These are phyloP conservation scores for Periconia sp. DNA, from an alignment of 2,329 filamentous ascomycete genomes.

Conservation along the genomic window DNA sequence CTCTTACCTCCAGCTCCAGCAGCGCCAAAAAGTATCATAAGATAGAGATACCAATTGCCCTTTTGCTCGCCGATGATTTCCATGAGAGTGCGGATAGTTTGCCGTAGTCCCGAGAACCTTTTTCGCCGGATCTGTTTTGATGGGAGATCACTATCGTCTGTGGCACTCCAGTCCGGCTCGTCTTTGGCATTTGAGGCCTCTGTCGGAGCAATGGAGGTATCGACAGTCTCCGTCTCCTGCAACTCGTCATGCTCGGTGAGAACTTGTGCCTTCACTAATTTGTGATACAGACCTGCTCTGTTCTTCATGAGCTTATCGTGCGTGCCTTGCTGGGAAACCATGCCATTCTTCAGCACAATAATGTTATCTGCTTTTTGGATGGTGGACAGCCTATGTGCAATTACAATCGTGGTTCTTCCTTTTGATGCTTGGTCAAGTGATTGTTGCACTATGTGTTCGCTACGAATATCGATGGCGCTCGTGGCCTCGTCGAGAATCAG, in stretches of 20 bases:
- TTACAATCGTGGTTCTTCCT: constrained; percentile 72
- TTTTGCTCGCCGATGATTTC: constrained; percentile 18
- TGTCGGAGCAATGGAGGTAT: too few species aligned
- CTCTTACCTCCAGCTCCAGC: constrained; percentile 23
- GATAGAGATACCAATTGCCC: constrained; percentile 14
- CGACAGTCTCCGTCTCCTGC: constrained; percentile 8
- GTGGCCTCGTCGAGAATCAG: constrained; percentile 42
- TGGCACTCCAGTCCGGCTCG: too few species aligned
- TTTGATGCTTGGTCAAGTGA: constrained; percentile 62
- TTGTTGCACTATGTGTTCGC: constrained; percentile 58
- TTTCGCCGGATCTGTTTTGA: not conserved
- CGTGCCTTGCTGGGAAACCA: constrained; percentile 69
- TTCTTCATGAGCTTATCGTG: constrained; percentile 67
- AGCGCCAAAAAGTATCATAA: constrained; percentile 18
- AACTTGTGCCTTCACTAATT: constrained; percentile 56
- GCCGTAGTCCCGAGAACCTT: too few species aligned
- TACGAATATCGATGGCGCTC: constrained; percentile 43
- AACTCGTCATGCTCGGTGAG: constrained; percentile 6
- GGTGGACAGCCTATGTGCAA: constrained; percentile 75
- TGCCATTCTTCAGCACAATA: constrained; percentile 69
- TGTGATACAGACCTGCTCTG: constrained; percentile 62
- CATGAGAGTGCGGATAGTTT: too few species aligned
- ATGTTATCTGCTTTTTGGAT: constrained; percentile 76
- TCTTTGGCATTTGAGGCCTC: too few species aligned
- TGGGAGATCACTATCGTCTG: not conserved